Conservation (phyloP, 345 rosid genomes). For the Pistacia vera region DNA sequence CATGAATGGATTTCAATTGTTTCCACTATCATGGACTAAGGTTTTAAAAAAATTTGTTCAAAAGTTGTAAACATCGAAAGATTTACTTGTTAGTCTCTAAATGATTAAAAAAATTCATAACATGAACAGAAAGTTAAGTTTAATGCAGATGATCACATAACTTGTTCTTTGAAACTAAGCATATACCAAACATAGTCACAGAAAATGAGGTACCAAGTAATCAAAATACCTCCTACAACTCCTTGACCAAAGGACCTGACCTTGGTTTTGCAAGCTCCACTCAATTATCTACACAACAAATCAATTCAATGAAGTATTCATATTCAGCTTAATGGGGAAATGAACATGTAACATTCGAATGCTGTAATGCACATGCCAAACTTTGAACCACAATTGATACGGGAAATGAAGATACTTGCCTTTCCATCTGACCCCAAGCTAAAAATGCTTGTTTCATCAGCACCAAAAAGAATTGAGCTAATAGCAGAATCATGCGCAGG, state of each 20-base stretch:
- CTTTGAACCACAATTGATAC: background rate
- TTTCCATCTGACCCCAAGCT: slow-evolving; percentile 74
- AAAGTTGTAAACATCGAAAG: background rate
- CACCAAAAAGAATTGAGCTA: slow-evolving; percentile 69
- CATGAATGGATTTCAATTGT: background rate
- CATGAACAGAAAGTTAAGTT: background rate
- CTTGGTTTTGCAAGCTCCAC: slow-evolving; percentile 86
- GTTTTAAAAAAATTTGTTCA: background rate
- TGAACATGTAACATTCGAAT: background rate
- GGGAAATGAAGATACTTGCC: slow-evolving; percentile 30
- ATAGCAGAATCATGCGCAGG: slow-evolving; percentile 79
- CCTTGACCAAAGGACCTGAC: slow-evolving; percentile 71
- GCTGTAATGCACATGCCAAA: background rate
- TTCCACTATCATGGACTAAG: background rate
- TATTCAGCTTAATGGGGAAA: slow-evolving; percentile 2
- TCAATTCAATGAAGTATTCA: slow-evolving; percentile 21
- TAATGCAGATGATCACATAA: background rate
- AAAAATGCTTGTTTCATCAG: slow-evolving; percentile 73
- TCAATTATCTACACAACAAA: slow-evolving; percentile 50
- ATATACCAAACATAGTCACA: background rate
- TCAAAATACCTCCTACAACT: slow-evolving; percentile 50
- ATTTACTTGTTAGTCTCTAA: background rate
- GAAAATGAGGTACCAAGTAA: background rate
- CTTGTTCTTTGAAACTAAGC: background rate
- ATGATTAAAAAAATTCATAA: background rate